phyloP scores from a whole-genome alignment of 2,329 filamentous ascomycete genomes.

The Pseudogymnoascus sp. region DNA sequence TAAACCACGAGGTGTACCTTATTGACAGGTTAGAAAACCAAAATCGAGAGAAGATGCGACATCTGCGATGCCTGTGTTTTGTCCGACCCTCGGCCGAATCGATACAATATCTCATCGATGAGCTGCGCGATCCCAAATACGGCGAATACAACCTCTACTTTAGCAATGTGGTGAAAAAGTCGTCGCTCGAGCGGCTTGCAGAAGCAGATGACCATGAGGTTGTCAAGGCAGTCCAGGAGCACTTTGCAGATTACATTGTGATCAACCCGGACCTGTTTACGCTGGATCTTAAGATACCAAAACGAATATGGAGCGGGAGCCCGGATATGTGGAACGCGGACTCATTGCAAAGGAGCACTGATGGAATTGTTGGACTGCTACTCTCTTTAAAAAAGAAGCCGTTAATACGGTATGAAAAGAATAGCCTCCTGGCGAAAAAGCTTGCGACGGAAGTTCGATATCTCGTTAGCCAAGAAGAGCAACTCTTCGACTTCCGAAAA shows the following conservation, averaged over 20 bases:
- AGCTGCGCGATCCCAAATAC: slow-evolving; percentile 91
- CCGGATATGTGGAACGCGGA: slow-evolving; percentile 90
- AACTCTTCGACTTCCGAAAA: slow-evolving; percentile 91
- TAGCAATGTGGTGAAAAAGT: slow-evolving; percentile 96
- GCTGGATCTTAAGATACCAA: slow-evolving; percentile 62
- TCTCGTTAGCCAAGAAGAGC: slow-evolving; percentile 88
- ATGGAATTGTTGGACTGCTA: slow-evolving; percentile 75
- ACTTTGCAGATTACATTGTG: slow-evolving; percentile 92
- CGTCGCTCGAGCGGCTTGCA: slow-evolving; percentile 81
- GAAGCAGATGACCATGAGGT: slow-evolving; percentile 98
- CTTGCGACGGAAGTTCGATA: slow-evolving; percentile 87
- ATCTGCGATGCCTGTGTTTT: slow-evolving; percentile 87
- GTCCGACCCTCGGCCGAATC: slow-evolving; percentile 86
- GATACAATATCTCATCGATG: slow-evolving; percentile 88
- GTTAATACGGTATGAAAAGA: slow-evolving; percentile 85
- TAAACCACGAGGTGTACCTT: slow-evolving; percentile 92
- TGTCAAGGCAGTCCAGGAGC: slow-evolving; percentile 86
- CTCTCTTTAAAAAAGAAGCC: slow-evolving; percentile 94
- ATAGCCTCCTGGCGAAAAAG: slow-evolving; percentile 83
- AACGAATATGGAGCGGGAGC: slow-evolving; percentile 68
- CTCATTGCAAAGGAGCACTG: slow-evolving; percentile 73
- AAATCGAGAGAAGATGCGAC: slow-evolving; percentile 92
- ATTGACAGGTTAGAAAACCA: slow-evolving; percentile 91
- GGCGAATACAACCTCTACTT: slow-evolving; percentile 97
- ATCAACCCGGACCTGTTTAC: slow-evolving; percentile 92